Evolutionary conservation across 1,284 basidiomycete genomes (phyloP).

Genomic region (Irpex sp.): DNA sequence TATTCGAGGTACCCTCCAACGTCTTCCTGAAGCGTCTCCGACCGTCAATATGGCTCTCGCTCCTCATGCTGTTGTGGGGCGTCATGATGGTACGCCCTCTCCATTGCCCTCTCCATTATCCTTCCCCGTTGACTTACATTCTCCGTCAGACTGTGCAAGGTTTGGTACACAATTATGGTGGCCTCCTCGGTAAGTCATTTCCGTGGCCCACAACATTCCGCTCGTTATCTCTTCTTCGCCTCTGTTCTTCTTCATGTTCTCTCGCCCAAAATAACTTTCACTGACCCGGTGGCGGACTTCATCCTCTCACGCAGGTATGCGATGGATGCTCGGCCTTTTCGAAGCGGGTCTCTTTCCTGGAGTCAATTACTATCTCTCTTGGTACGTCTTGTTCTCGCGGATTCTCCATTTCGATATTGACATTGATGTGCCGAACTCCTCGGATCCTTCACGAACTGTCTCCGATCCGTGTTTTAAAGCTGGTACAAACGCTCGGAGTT

Average conservation of each 20-base stretch:
- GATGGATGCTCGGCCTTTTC: constrained; percentile 64
- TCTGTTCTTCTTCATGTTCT: background rate
- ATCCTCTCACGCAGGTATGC: constrained; percentile 39
- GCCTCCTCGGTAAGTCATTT: constrained; percentile 50
- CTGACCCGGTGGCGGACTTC: background rate
- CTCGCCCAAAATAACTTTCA: background rate
- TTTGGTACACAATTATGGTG: constrained; percentile 58
- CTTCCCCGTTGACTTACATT: background rate
- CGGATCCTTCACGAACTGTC: too few relatives aligned
- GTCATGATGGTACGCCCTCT: constrained; percentile 55
- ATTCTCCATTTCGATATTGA: background rate
- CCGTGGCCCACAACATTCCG: background rate
- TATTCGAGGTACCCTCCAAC: constrained; percentile 66
- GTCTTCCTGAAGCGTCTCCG: constrained; percentile 69
- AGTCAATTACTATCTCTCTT: constrained; percentile 67
- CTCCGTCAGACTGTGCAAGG: constrained; percentile 59
- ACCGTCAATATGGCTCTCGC: constrained; percentile 63
- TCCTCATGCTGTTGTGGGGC: constrained; percentile 66
- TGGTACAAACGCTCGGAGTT: constrained; percentile 61
- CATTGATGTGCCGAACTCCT: background rate
- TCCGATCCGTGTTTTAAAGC: constrained; percentile 15
- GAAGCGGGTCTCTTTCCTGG: constrained; percentile 72
- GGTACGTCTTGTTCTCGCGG: constrained; percentile 35
- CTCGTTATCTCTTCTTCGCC: background rate
- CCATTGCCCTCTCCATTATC: background rate